Evolutionary conservation across 805 yeast genomes (phyloP).

Genomic region (Isabelozyma gotoi): DNA sequence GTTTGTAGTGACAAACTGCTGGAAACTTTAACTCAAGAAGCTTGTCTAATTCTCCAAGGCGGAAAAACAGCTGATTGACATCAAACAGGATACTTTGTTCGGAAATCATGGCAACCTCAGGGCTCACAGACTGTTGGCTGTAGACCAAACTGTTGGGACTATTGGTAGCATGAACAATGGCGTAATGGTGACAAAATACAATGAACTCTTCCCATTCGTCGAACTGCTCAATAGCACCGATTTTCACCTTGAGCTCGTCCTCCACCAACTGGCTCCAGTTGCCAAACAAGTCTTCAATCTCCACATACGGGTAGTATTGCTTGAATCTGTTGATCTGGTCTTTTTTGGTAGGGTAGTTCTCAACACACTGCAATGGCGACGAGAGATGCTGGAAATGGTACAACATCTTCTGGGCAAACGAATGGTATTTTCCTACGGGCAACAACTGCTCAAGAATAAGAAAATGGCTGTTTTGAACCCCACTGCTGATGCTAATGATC

Average conservation of each 20-base stretch:
- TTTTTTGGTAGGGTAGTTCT: constrained; percentile 48
- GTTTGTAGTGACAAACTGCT: constrained; percentile 23
- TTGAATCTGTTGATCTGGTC: constrained; percentile 53
- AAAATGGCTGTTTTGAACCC: constrained; percentile 55
- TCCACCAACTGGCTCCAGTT: constrained; percentile 54
- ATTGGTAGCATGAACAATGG: constrained; percentile 64
- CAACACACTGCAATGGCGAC: constrained; percentile 69
- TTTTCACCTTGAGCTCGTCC: constrained; percentile 32
- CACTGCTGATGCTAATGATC: constrained; percentile 50
- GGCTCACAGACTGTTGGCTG: too few relatives aligned
- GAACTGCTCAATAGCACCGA: constrained; percentile 61
- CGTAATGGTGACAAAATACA: constrained; percentile 72
- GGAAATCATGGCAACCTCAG: too few relatives aligned
- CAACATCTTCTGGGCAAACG: constrained; percentile 75
- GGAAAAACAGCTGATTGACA: too few relatives aligned
- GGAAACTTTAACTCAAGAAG: constrained; percentile 38
- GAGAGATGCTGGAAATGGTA: constrained; percentile 64
- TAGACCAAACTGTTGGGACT: constrained; percentile 6
- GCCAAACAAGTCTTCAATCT: constrained; percentile 53
- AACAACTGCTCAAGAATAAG: constrained; percentile 68
- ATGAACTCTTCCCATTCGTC: constrained; percentile 86
- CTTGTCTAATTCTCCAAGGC: too few relatives aligned
- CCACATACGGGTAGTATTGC: constrained; percentile 48
- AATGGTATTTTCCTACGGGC: constrained; percentile 61
- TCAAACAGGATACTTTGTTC: too few relatives aligned